Percentiles rank a stretch among this genome's conserved stretches.
These are phyloP conservation scores for Triticum turgidum DNA, from an alignment of 176 grass and related monocot species.

Conservation along the genomic window DNA sequence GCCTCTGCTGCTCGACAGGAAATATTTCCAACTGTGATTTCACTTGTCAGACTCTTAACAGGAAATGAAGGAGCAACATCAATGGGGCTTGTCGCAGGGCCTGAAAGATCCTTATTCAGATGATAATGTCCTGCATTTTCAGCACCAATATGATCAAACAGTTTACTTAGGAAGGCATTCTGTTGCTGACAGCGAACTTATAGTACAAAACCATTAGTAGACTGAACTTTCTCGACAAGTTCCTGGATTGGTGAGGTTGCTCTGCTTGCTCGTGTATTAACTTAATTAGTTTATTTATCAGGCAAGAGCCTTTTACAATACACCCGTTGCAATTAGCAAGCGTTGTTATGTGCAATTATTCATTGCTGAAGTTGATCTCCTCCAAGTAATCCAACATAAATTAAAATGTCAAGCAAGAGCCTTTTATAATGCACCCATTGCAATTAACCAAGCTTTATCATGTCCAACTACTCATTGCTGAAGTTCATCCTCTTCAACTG, in stretches of 20 bases:
- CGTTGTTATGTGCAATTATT: not conserved
- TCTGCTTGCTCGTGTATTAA: not conserved
- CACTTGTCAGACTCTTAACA: constrained; percentile 20
- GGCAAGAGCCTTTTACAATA: not conserved
- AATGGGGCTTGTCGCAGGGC: constrained; percentile 26
- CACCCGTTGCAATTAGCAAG: not conserved
- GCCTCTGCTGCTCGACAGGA: constrained; percentile 28
- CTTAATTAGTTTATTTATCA: not conserved
- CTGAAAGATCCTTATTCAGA: constrained; percentile 26
- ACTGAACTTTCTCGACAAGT: constrained; percentile 32
- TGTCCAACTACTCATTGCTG: not conserved
- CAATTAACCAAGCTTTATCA: not conserved
- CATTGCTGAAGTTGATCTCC: not conserved
- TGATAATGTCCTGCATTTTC: constrained; percentile 23
- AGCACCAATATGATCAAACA: constrained; percentile 16
- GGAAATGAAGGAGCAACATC: constrained; percentile 15
- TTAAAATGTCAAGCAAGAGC: not conserved
- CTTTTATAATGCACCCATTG: not conserved
- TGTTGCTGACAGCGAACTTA: constrained; percentile 29
- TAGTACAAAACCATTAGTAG: constrained; percentile 37
- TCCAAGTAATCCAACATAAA: not conserved
- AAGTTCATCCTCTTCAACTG: not conserved
- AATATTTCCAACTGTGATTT: constrained; percentile 20
- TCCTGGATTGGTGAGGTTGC: not conserved
- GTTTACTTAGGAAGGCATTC: constrained; percentile 19